phyloP scores from a whole-genome alignment of 371 early-diverging fungal species.

The Smittium culicis region DNA sequence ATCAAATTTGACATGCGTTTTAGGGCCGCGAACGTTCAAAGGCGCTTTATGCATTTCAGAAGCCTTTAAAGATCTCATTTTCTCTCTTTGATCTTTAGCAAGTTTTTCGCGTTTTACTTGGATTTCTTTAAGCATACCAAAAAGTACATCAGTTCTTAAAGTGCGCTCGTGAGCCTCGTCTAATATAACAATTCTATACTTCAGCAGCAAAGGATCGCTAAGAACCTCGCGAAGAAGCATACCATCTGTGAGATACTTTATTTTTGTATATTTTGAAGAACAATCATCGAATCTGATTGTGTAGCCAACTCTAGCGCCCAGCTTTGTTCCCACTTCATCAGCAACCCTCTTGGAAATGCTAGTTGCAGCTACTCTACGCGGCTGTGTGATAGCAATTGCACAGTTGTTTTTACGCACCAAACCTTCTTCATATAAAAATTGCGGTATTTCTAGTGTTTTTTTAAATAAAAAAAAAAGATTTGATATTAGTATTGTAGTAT shows the following conservation, averaged over 20 bases:
- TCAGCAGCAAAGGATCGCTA: slow-evolving; percentile 55
- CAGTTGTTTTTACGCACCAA: neutral
- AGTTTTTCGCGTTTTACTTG: slow-evolving; percentile 43
- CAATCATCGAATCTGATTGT: slow-evolving; percentile 93
- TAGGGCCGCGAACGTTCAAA: neutral
- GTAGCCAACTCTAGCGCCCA: slow-evolving; percentile 79
- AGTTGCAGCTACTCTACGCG: slow-evolving; percentile 95
- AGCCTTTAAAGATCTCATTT: slow-evolving; percentile 15
- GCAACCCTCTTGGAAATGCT: slow-evolving; percentile 87
- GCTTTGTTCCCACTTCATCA: slow-evolving; percentile 63
- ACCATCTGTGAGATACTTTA: slow-evolving; percentile 98
- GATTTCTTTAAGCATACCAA: slow-evolving; percentile 83
- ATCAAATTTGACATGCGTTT: neutral
- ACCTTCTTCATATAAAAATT: neutral
- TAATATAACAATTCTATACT: slow-evolving; percentile 79
- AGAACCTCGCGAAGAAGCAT: slow-evolving; percentile 89
- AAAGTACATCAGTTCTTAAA: slow-evolving; percentile 88
- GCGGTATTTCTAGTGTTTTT: neutral
- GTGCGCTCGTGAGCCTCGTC: slow-evolving; percentile 99
- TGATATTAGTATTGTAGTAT: too few species aligned
- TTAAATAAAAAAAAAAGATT: too few species aligned
- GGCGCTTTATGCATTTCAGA: neutral
- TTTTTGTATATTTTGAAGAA: slow-evolving; percentile 61
- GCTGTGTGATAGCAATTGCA: slow-evolving; percentile 41
- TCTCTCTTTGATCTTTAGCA: slow-evolving; percentile 5